Base-by-base conservation (phyloP, 495 filamentous ascomycete species). In the Tuber melanosporum region DNA sequence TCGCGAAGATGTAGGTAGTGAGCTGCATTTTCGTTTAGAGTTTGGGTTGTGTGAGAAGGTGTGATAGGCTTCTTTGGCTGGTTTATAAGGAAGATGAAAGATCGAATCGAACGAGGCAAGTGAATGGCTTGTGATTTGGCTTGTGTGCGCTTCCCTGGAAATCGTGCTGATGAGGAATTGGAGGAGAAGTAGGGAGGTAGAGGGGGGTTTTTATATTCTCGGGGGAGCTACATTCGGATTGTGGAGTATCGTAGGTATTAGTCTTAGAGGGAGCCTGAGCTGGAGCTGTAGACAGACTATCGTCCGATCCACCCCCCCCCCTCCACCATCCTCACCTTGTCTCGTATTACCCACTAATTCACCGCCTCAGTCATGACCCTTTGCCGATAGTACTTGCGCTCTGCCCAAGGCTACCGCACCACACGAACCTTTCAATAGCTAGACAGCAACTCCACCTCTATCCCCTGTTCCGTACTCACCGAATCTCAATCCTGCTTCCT, bases 1-100 rank as follows among this genome's bases (percentile, higher is more conserved):
- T 20, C n/a, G 72, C 42, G 47, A 78, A 74, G 76, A 82, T 73
- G 74, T 74, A 26, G 42, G 62, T 79, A 47, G 46, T 26, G 41
- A 80, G 71, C 52, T 80, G 77, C 78, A 80, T 80, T 80, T 76
- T 80, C 62, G 17, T 66, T 69, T 49, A 20, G 19, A 9, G 22
- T 49, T 22, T 49, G 17, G 47, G 20, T 22, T 22, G 39, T 41
- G 39, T 20, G 9, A 49, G n/a, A 41, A 41, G 14, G 1, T 76
- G 2, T 10, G 52, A 41, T 41, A 57, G 10, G 0, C 14, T 57
- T n/a, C 39, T 49, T 57, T 57, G 9, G 52, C 10, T 26, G 52
- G 22, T 57, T 57, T 57, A 26, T 19, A 6, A n/a, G 15, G 19
- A 10, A n/a, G 49, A n/a, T 19, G 45, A 47, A 22, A 22, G 49